A percentile compares a stretch with the other conserved stretches of the same genome.
Evolutionary conservation across 176 grass and related monocot species (phyloP).

Genomic region (Pontederia crassipes): DNA sequence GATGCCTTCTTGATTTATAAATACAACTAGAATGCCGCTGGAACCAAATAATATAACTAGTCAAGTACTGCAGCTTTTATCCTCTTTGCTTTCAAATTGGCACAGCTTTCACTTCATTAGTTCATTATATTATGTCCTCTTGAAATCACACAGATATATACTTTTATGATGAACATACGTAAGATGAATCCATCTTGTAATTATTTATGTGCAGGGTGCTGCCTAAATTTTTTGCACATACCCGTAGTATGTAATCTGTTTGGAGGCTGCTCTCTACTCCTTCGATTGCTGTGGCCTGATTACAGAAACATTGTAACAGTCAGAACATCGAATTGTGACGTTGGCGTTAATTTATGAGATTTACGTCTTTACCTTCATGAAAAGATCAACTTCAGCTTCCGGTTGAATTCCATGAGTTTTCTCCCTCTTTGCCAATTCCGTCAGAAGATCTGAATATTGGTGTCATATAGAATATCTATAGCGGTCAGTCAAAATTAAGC

Average conservation of each 20-base stretch:
- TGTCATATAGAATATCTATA: too few species aligned
- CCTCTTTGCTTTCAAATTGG: too few species aligned
- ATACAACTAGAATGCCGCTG: too few species aligned
- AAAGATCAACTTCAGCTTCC: slow-evolving; percentile 21
- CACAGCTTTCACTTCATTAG: too few species aligned
- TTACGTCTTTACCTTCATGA: slow-evolving; percentile 17
- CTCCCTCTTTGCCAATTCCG: slow-evolving; percentile 15
- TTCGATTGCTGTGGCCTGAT: slow-evolving; percentile 1
- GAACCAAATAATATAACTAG: too few species aligned
- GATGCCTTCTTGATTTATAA: too few species aligned
- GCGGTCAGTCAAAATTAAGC: too few species aligned
- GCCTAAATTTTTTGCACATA: neutral
- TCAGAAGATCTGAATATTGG: slow-evolving; percentile 4
- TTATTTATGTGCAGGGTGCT: too few species aligned
- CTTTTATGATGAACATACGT: neutral
- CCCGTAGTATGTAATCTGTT: slow-evolving; percentile 13
- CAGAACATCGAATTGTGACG: neutral
- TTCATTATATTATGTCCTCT: too few species aligned
- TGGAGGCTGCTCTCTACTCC: neutral
- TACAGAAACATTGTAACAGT: neutral
- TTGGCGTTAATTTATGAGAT: neutral
- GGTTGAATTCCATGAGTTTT: slow-evolving; percentile 7
- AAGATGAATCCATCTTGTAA: neutral
- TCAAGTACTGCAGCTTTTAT: too few species aligned
- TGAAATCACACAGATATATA: too few species aligned